Evolutionary conservation across 352 stramenopile species (phyloP).

Genomic region (Elongisporangium prolatum): DNA sequence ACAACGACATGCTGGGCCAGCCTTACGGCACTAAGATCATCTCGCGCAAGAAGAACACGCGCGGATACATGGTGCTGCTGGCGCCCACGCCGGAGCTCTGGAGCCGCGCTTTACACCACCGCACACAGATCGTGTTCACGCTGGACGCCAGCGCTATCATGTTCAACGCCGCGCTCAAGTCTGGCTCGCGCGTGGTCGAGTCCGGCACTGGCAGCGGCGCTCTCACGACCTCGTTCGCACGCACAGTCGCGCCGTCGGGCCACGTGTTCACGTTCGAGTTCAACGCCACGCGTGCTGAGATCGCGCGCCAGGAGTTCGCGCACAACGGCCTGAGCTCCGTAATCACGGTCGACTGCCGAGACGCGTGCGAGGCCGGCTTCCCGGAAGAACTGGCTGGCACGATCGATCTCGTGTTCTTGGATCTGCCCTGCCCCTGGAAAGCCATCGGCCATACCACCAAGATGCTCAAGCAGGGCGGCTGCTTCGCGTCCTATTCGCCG

Average conservation of each 20-base stretch:
- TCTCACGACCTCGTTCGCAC: constrained; percentile 91
- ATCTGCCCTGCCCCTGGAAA: constrained; percentile 97
- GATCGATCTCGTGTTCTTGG: constrained; percentile 96
- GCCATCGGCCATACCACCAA: constrained; percentile 91
- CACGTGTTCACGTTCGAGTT: constrained; percentile 98
- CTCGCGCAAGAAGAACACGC: constrained; percentile 55
- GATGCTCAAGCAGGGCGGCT: constrained; percentile 90
- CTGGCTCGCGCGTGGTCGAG: constrained; percentile 92
- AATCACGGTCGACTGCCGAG: constrained; percentile 91
- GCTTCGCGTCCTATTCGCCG: constrained; percentile 96
- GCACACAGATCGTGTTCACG: constrained; percentile 98
- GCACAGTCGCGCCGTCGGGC: constrained; percentile 84
- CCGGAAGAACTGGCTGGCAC: constrained; percentile 51
- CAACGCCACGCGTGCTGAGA: constrained; percentile 91
- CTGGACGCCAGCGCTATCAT: constrained; percentile 92
- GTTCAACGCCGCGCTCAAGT: constrained; percentile 86
- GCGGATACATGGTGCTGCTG: constrained; percentile 92
- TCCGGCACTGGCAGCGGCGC: constrained; percentile 89
- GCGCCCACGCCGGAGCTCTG: constrained; percentile 96
- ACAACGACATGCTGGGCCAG: constrained; percentile 94
- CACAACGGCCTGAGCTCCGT: constrained; percentile 89
- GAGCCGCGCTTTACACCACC: constrained; percentile 86
- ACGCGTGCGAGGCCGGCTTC: constrained; percentile 94
- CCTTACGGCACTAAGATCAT: constrained; percentile 79
- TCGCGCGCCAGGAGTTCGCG: constrained; percentile 92